Evolutionary conservation across 129 eudicot genomes (phyloP).

Genomic region (Artemisia argyi): DNA sequence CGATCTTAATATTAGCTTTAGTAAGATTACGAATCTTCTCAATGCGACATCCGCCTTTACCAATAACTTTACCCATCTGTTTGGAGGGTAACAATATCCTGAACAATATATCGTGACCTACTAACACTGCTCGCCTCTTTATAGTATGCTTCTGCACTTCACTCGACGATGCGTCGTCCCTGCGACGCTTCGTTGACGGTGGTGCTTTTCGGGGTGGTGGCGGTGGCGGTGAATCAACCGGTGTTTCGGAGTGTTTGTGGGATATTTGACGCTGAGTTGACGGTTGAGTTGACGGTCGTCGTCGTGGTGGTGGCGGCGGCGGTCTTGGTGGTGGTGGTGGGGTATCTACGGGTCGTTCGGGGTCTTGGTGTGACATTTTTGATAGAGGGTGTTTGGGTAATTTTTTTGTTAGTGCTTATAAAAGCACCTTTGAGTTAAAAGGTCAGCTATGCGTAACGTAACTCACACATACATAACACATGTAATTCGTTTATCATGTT

Average conservation of each 20-base stretch:
- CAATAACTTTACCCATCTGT: constrained; percentile 93
- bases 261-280: constrained; percentile 28
- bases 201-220: background rate
- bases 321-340: too few species aligned
- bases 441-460: too few species aligned
- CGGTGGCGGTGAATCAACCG: constrained; percentile 27
- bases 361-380: too few species aligned
- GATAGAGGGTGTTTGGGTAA: too few species aligned
- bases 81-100: constrained; percentile 81
- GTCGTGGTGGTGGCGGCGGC: too few species aligned
- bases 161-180: constrained; percentile 42
- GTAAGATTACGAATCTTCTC: constrained; percentile 87
- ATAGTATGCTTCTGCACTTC: constrained; percentile 46
- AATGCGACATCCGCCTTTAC: constrained; percentile 77
- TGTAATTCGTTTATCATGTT: too few species aligned
- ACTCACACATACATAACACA: too few species aligned
- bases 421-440: too few species aligned
- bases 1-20: constrained; percentile 78
- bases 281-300: background rate
- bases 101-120: constrained; percentile 62
- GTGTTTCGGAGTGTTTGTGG: constrained; percentile 27
- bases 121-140: constrained; percentile 63
- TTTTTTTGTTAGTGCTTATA: too few species aligned
- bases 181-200: constrained; percentile 54
- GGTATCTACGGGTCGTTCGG: too few species aligned